These are phyloP conservation scores for Capronia epimyces DNA, from an alignment of 2,329 filamentous ascomycete species.

Conservation along the genomic window DNA sequence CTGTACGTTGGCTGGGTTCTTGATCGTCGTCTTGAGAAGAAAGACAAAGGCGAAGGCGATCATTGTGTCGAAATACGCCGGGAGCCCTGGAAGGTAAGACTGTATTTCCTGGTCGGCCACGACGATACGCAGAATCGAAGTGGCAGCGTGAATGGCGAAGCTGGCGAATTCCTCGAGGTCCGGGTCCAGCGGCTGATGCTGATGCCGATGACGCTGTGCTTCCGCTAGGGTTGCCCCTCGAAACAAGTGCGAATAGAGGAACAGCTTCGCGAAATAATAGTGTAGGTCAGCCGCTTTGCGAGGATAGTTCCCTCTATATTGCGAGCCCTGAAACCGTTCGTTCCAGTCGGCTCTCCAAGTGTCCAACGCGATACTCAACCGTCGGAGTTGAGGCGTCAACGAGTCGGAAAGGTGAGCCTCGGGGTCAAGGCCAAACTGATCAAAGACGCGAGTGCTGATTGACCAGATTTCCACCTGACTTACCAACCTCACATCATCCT, in stretches of 20 bases:
- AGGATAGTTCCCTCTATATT: conserved; percentile 46
- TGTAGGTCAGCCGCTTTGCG: conserved; percentile 48
- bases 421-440: conserved; percentile 53
- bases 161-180: conserved; percentile 38
- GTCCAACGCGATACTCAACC: conserved; percentile 44
- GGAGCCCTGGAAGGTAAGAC: conserved; percentile 45
- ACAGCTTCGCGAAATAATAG: conserved; percentile 50
- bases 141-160: conserved; percentile 44
- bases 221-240: conserved; percentile 32
- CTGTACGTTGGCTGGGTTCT: conserved; percentile 29
- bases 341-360: conserved; percentile 49
- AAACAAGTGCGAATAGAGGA: conserved; percentile 44
- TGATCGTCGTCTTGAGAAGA: conserved; percentile 41
- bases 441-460: conserved; percentile 53
- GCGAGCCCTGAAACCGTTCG: conserved; percentile 42
- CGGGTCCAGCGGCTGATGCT: conserved; percentile 31
- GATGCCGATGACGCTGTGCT: too few species aligned
- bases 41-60: conserved; percentile 43
- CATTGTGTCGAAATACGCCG: conserved; percentile 42
- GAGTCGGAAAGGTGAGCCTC: conserved; percentile 50
- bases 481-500: conserved; percentile 52
- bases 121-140: conserved; percentile 43
- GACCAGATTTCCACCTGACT: conserved; percentile 55
- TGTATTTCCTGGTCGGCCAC: conserved; percentile 46
- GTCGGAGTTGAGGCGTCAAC: conserved; percentile 40